These are phyloP conservation scores for Diplosphaera chodatii DNA, from an alignment of 139 green algal species.

Conservation along the genomic window DNA sequence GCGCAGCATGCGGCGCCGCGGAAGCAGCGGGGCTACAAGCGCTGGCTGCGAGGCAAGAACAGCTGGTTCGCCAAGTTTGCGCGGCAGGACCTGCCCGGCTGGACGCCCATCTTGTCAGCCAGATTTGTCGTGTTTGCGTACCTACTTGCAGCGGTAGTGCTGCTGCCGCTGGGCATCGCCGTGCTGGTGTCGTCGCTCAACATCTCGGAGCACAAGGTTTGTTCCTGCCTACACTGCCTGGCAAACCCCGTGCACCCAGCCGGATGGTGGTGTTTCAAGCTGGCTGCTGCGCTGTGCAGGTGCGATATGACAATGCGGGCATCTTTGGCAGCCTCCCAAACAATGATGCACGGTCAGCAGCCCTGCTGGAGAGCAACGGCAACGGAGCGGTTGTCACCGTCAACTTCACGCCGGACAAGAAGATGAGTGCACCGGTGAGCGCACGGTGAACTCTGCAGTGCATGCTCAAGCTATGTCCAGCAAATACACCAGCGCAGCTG, in stretches of 20 bases:
- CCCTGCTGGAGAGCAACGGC: conserved; percentile 6
- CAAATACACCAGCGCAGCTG: too few species aligned
- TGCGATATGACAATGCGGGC: conserved; percentile 29
- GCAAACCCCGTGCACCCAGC: too few species aligned
- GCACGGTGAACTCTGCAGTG: too few species aligned
- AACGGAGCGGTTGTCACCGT: conserved; percentile 14
- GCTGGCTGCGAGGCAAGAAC: background rate
- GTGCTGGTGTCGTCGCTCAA: conserved; percentile 36
- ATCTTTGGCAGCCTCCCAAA: background rate
- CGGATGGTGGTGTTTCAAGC: too few species aligned
- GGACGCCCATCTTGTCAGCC: conserved; percentile 31
- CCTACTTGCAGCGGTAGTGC: conserved; percentile 11
- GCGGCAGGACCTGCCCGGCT: conserved; percentile 29
- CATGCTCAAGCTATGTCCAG: too few species aligned
- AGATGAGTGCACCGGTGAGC: conserved; percentile 45
- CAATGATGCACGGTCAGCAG: background rate
- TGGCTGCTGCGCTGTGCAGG: background rate
- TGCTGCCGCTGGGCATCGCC: conserved; percentile 35
- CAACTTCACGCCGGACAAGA: conserved; percentile 13
- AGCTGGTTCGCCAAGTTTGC: conserved; percentile 21
- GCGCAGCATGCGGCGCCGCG: background rate
- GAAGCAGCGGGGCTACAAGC: background rate
- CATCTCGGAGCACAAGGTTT: conserved; percentile 24
- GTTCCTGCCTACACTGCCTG: too few species aligned
- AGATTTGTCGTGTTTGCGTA: conserved; percentile 31